These are phyloP conservation scores for Orbilia javanica DNA, from an alignment of 2,329 filamentous ascomycete genomes.

Conservation along the genomic window DNA sequence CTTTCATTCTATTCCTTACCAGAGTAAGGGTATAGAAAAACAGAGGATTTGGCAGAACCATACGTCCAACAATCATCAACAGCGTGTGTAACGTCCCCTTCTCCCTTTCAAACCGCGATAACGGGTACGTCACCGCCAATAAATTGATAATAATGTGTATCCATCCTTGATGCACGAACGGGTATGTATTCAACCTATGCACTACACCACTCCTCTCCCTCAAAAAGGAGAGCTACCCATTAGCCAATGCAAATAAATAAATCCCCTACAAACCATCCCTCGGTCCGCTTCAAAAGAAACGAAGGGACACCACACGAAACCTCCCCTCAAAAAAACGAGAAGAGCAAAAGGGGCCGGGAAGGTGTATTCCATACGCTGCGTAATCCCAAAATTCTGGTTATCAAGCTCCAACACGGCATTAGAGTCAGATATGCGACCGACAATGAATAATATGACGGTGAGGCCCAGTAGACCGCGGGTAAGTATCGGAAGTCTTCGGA, in stretches of 20 bases:
- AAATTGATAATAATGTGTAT: conserved; percentile 85
- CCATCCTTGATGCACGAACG: conserved; percentile 84
- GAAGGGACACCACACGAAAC: background rate
- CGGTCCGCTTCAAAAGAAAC: background rate
- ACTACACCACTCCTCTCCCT: conserved; percentile 69
- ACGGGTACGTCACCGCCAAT: conserved; percentile 82
- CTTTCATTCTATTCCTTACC: background rate
- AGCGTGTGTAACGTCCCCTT: conserved; percentile 90
- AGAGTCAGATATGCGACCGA: conserved; percentile 40
- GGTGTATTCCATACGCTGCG: conserved; percentile 24
- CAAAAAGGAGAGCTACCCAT: background rate
- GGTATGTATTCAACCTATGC: conserved; percentile 92
- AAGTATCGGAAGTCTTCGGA: conserved; percentile 53
- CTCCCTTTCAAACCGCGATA: conserved; percentile 93
- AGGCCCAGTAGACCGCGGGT: conserved; percentile 39
- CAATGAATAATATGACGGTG: conserved; percentile 28
- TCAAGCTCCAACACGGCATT: conserved; percentile 41
- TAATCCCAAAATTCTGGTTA: conserved; percentile 37
- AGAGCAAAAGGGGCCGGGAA: too few species aligned
- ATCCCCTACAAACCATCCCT: background rate
- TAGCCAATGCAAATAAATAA: background rate
- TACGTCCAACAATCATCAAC: conserved; percentile 89
- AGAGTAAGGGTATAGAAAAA: background rate
- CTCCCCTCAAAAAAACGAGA: too few species aligned
- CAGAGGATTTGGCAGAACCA: too few species aligned